Conservation (phyloP, 768 basidiomycete species). For the Rhodotorula diobovata region DNA sequence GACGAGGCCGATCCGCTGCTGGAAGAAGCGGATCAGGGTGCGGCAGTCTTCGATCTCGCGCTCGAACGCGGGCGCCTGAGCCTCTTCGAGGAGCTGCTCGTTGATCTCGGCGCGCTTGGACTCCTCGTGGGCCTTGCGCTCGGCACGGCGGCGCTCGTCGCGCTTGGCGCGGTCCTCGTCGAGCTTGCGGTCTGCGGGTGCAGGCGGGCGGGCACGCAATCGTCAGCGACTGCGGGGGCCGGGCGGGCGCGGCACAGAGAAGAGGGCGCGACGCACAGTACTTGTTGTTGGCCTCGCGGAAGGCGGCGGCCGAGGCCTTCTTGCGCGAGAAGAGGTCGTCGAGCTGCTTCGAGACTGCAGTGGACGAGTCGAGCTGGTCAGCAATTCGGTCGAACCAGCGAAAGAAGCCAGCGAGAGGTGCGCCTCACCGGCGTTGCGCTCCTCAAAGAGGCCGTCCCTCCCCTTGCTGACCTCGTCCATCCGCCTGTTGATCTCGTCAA, state of each 20-base stretch:
- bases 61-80: constrained; percentile 81
- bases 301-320: constrained; percentile 64
- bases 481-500: constrained; percentile 80
- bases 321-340: constrained; percentile 69
- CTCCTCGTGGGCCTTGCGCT: constrained; percentile 70
- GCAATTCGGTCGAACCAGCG: too few species aligned
- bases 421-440: constrained; percentile 68
- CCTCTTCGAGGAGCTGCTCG: constrained; percentile 80
- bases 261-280: constrained; percentile 54
- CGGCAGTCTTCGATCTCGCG: constrained; percentile 93
- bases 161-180: constrained; percentile 80
- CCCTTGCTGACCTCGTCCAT: constrained; percentile 76
- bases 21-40: constrained; percentile 77
- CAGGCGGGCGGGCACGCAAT: too few species aligned
- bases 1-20: constrained; percentile 43
- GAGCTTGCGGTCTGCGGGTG: constrained; percentile 57
- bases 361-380: too few species aligned
- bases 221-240: neutral
- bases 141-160: constrained; percentile 68
- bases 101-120: constrained; percentile 74
- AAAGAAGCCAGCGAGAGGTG: too few species aligned
- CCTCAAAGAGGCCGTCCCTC: constrained; percentile 76
- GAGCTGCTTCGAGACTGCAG: constrained; percentile 51
- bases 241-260: neutral
- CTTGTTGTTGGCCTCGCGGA: constrained; percentile 75